phyloP scores from a whole-genome alignment of 2,329 filamentous ascomycete species.

The Paecilomyces niveus region DNA sequence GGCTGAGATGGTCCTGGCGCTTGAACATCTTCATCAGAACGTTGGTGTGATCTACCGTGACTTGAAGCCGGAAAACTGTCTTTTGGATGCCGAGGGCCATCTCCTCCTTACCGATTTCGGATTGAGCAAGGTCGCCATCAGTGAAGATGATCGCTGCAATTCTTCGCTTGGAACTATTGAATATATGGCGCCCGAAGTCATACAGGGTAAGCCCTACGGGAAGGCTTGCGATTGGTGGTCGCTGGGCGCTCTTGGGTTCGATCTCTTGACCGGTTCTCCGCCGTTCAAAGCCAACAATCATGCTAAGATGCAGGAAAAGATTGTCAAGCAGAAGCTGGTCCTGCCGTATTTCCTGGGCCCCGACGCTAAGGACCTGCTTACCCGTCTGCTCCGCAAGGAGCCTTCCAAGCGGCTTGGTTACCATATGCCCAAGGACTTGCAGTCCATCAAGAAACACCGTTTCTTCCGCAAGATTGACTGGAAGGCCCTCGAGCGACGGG shows the following conservation, averaged over 20 bases:
- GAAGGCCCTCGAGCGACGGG: conserved; percentile 73
- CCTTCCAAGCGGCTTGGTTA: conserved; percentile 82
- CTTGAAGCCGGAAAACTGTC: conserved; percentile 94
- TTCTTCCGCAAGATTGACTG: conserved; percentile 98
- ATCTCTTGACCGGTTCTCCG: conserved; percentile 84
- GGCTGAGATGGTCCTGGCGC: conserved; percentile 92
- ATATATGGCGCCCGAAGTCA: conserved; percentile 97
- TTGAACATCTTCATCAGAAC: conserved; percentile 86
- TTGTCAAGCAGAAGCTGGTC: conserved; percentile 81
- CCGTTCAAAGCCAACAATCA: conserved; percentile 89
- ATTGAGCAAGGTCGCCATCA: conserved; percentile 84
- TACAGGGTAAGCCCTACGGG: conserved; percentile 81
- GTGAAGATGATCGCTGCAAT: conserved; percentile 65
- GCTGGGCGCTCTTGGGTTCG: conserved; percentile 83
- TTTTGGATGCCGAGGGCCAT: conserved; percentile 85
- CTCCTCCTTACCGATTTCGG: conserved; percentile 94
- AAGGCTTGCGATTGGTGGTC: conserved; percentile 99
- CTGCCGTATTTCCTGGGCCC: conserved; percentile 85
- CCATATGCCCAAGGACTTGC: conserved; percentile 81
- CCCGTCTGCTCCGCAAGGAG: conserved; percentile 82
- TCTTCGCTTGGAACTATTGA: conserved; percentile 92
- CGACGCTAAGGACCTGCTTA: conserved; percentile 91
- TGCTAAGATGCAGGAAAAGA: conserved; percentile 92
- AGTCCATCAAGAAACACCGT: conserved; percentile 79
- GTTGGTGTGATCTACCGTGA: conserved; percentile 95